A percentile compares a stretch with the other conserved stretches of the same genome.
Conservation (phyloP, 2,329 filamentous ascomycete genomes). For the Claviceps paspali region DNA sequence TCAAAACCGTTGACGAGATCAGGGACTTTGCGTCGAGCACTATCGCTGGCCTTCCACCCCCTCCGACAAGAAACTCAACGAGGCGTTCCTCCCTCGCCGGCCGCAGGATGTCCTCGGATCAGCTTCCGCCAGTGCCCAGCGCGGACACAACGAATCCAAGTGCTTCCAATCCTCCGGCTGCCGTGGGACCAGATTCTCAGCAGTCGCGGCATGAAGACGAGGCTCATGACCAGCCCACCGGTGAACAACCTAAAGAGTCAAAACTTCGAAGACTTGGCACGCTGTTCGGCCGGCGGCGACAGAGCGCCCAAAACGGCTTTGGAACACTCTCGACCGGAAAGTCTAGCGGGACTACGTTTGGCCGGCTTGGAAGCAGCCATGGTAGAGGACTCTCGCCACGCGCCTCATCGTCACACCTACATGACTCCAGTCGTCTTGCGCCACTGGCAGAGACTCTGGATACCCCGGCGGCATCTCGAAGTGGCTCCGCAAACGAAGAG, state of each 20-base stretch:
- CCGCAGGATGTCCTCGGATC: slow-evolving; percentile 6
- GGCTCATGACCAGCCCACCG: slow-evolving; percentile 3
- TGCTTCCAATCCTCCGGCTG: slow-evolving; percentile 3
- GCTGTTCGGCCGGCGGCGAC: slow-evolving; percentile 46
- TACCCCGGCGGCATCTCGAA: slow-evolving; percentile 14
- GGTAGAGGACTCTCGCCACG: slow-evolving; percentile 39
- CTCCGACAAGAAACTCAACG: slow-evolving; percentile 24
- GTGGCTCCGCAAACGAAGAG: slow-evolving; percentile 12
- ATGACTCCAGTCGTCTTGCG: slow-evolving; percentile 37
- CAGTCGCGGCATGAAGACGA: slow-evolving; percentile 4
- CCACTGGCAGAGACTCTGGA: slow-evolving; percentile 43
- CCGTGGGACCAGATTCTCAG: slow-evolving; percentile 3
- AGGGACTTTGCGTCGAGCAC: slow-evolving; percentile 45
- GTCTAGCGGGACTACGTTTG: slow-evolving; percentile 35
- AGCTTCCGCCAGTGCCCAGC: slow-evolving; percentile 1
- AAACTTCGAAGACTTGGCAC: slow-evolving; percentile 51
- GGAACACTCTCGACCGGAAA: slow-evolving; percentile 41
- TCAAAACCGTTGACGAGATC: slow-evolving; percentile 79
- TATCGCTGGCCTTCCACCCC: slow-evolving; percentile 23
- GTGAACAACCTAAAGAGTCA: slow-evolving; percentile 24
- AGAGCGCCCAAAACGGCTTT: slow-evolving; percentile 50
- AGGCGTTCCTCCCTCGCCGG: slow-evolving; percentile 22
- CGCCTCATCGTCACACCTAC: slow-evolving; percentile 43
- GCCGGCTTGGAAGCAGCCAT: slow-evolving; percentile 50
- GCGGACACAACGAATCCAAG: slow-evolving; percentile 1